Percentiles rank a stretch among this genome's conserved stretches.
These are phyloP conservation scores for Grigorovia transvaalensis DNA, from an alignment of 805 yeast genomes.

Conservation along the genomic window DNA sequence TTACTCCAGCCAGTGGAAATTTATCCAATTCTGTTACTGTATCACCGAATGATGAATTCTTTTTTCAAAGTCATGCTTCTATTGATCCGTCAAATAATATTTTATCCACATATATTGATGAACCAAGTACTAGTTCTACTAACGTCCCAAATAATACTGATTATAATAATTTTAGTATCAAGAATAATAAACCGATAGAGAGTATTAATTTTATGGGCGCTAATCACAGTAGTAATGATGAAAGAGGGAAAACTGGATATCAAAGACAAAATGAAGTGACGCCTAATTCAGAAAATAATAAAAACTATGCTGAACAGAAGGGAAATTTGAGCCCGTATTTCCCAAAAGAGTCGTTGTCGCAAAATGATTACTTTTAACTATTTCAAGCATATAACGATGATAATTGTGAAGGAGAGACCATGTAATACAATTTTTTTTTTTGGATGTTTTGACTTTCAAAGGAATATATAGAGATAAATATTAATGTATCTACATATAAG, in stretches of 20 bases:
- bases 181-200: neutral
- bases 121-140: neutral
- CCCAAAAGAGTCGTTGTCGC: neutral
- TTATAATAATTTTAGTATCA: neutral
- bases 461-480: neutral
- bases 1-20: neutral
- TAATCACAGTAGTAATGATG: neutral
- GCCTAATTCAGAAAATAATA: neutral
- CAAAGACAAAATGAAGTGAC: neutral
- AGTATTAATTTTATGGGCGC: neutral
- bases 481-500: no score
- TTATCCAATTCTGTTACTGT: conserved; percentile 1
- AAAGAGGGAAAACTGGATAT: neutral
- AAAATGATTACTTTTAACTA: neutral
- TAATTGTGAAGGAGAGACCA: neutral
- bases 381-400: no score
- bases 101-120: neutral
- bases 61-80: conserved; percentile 2
- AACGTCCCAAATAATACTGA: neutral
- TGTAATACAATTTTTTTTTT: neutral
- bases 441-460: neutral
- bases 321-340: neutral
- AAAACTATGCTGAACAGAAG: neutral
- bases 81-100: neutral
- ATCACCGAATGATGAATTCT: conserved; percentile 1